These are phyloP conservation scores for Aspergillus udagawae DNA, from an alignment of 2,329 filamentous ascomycete species.

Conservation along the genomic window DNA sequence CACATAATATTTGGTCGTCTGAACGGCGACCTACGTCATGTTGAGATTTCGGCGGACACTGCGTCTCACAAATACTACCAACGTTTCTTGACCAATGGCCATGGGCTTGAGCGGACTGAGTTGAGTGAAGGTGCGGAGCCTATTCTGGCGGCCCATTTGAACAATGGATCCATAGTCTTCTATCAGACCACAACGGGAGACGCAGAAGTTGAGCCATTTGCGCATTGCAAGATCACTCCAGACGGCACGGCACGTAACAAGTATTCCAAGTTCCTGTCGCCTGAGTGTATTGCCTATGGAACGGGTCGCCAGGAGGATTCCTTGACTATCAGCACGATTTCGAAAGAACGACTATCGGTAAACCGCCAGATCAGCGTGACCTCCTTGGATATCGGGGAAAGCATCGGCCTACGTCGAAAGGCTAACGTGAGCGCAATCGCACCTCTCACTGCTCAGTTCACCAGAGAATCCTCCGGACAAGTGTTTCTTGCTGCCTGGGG, in stretches of 20 bases:
- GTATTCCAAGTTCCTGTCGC: constrained; percentile 51
- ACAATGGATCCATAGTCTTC: constrained; percentile 46
- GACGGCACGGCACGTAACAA: constrained; percentile 36
- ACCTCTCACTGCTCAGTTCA: constrained; percentile 26
- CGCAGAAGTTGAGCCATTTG: constrained; percentile 35
- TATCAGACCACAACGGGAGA: constrained; percentile 38
- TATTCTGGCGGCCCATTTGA: constrained; percentile 50
- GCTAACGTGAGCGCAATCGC: constrained; percentile 34
- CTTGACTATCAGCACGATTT: constrained; percentile 51
- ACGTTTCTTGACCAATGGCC: constrained; percentile 43
- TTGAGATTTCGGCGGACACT: constrained; percentile 31
- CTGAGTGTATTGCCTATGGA: constrained; percentile 50
- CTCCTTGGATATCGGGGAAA: constrained; percentile 27
- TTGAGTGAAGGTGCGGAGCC: constrained; percentile 39
- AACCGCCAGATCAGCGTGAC: constrained; percentile 36
- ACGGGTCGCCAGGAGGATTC: constrained; percentile 39
- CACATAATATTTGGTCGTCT: constrained; percentile 54
- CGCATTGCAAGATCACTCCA: constrained; percentile 18
- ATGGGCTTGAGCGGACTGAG: constrained; percentile 46
- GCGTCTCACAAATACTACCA: constrained; percentile 29
- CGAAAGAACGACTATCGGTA: constrained; percentile 39
- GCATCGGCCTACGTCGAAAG: constrained; percentile 17
- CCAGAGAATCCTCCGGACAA: constrained; percentile 36
- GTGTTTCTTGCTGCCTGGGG: constrained; percentile 59
- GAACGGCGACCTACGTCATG: constrained; percentile 48